Conservation (phyloP, 2,329 filamentous ascomycete genomes). For the Erysiphe pulchra region DNA sequence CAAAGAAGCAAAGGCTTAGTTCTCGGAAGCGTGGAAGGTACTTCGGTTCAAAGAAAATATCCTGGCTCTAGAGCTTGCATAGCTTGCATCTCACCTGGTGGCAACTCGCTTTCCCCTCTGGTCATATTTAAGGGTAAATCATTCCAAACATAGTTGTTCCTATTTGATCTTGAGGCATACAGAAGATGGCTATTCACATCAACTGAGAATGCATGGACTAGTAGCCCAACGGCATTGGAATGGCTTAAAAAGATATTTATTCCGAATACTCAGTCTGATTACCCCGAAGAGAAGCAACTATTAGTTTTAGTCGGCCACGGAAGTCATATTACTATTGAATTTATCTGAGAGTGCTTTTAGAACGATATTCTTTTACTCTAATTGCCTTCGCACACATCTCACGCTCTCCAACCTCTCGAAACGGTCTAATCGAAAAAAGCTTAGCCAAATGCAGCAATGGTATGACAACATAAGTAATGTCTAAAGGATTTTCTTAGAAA, state of each 20-base stretch:
- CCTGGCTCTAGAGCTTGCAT: slow-evolving; percentile 1
- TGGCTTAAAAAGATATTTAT: not conserved
- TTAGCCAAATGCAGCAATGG: not conserved
- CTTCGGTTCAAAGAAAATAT: slow-evolving; percentile 2
- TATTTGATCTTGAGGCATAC: not conserved
- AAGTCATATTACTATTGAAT: not conserved
- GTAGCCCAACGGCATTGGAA: not conserved
- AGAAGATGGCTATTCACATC: not conserved
- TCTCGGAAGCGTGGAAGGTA: not conserved
- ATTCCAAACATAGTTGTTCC: not conserved
- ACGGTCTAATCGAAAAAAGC: not conserved
- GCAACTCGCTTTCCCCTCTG: not conserved
- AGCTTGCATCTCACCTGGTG: slow-evolving; percentile 1
- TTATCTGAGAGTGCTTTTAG: not conserved
- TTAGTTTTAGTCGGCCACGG: not conserved
- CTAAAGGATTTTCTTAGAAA: not conserved
- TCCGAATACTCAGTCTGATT: not conserved
- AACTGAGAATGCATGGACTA: not conserved
- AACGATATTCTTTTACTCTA: not conserved
- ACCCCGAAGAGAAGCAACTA: not conserved
- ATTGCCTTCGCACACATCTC: not conserved
- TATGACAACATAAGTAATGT: not conserved
- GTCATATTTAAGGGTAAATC: no score
- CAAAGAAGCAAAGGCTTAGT: no score
- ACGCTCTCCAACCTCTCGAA: not conserved